Evolutionary conservation across 192 early-diverging fungal genomes (phyloP), one percentile per base, ranked within the genome.

Genomic region (Helicostylum pulchrum): DNA sequence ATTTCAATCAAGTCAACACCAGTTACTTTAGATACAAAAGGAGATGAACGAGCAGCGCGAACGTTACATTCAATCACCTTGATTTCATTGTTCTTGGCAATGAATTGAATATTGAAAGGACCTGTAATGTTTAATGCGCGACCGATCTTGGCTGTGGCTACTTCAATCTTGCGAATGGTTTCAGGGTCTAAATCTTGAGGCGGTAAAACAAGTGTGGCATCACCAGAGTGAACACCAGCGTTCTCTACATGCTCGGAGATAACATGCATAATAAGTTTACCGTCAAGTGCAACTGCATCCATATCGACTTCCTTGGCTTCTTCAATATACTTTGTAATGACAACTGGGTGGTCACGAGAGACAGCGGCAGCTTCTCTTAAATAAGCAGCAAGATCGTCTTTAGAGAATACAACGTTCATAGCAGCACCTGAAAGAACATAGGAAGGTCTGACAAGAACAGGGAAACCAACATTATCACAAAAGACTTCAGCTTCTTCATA

Each of bases 1-100:
- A 98, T 88, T 72, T 99, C 95, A 61, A 99, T 95, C 65, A 99
- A 79, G 73, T 99, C 92, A 10, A 94, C 83, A 48, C 92, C 93
- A 14, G 93, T 79, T 6, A 98, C 95, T 84, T 99, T 99, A 70
- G 94, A 97, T 10, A 94, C 93, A 66, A 99, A 99, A 45, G 96
- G 97, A 85, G 96, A 96, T 34, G 94, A 96, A 30, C 97, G 87
- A 17, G 96, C 90, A 0, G 97, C 94, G 55, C 96, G 91, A 42
- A 99, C 86, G 68, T 99, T 99, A 79, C 97, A 99, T 76, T 99
- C 97, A 71, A 99, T 99, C 56, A 99, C 92, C 85, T 99, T 99
- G 81, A 99, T 94, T 75, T 97, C 95, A 72, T 95, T 96, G 80
- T 99, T 91, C 85, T 98, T 99, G 75, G 94, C 94, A 81, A 99